Conservation (phyloP, 164 flowering plant species). For the Litsea cubeba region DNA sequence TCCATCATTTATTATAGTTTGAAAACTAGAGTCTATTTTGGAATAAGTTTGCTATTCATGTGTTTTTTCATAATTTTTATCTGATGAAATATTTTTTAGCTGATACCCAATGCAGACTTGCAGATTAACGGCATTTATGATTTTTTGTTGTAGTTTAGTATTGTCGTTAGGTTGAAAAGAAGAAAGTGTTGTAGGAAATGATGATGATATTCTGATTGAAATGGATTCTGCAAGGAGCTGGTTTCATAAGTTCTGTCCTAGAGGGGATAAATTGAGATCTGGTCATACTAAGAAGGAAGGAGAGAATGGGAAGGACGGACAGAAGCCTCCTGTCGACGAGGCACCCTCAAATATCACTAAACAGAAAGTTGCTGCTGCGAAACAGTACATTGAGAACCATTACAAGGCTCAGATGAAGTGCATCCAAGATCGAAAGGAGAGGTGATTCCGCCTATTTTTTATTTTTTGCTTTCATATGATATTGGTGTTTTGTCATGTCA, state of each 20-base stretch:
- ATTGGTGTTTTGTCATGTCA: neutral
- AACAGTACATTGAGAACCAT: constrained; percentile 35
- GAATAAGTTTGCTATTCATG: neutral
- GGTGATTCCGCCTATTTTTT: constrained; percentile 10
- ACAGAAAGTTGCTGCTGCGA: constrained; percentile 36
- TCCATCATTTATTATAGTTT: neutral
- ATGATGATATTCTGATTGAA: constrained; percentile 7
- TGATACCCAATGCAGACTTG: constrained; percentile 1
- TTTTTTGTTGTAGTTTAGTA: neutral
- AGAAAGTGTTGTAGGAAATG: neutral
- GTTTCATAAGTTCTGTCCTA: constrained; percentile 34
- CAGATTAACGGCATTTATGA: neutral
- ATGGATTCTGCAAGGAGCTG: constrained; percentile 47
- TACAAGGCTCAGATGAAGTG: constrained; percentile 36
- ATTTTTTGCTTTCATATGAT: neutral
- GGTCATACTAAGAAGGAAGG: constrained; percentile 14
- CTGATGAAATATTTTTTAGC: neutral
- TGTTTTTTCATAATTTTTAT: neutral
- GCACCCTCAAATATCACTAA: constrained; percentile 31
- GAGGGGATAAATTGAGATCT: constrained; percentile 20
- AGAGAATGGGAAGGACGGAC: constrained; percentile 19
- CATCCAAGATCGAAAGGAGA: constrained; percentile 34
- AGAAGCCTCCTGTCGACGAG: constrained; percentile 26
- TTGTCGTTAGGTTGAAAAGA: neutral
- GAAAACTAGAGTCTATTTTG: neutral